Conservation (phyloP, 495 filamentous ascomycete genomes). For the Melanomma pulvis-pyrius region DNA sequence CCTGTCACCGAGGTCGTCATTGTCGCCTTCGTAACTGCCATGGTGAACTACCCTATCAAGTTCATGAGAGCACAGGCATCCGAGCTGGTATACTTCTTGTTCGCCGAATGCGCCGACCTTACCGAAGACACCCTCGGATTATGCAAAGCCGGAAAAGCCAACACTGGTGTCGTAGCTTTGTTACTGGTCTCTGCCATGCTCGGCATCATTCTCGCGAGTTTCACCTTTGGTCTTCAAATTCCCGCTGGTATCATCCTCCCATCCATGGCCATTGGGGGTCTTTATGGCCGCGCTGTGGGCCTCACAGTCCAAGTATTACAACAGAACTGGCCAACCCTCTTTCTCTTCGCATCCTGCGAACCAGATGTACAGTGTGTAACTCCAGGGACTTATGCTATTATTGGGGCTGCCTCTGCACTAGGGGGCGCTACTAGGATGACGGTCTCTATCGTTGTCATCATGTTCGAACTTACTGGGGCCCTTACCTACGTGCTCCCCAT, state of each 20-base stretch:
- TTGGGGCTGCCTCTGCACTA: slow-evolving; percentile 92
- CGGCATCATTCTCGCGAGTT: slow-evolving; percentile 80
- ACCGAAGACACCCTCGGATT: slow-evolving; percentile 83
- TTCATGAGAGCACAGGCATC: slow-evolving; percentile 90
- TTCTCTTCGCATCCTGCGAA: slow-evolving; percentile 79
- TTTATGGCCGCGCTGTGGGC: slow-evolving; percentile 89
- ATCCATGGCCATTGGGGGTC: slow-evolving; percentile 93
- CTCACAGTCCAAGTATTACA: slow-evolving; percentile 91
- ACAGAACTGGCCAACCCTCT: slow-evolving; percentile 69
- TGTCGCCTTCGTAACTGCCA: slow-evolving; percentile 75
- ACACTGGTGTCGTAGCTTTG: slow-evolving; percentile 74
- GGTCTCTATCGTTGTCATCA: slow-evolving; percentile 95
- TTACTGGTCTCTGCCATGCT: slow-evolving; percentile 77
- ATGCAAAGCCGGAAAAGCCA: slow-evolving; percentile 73
- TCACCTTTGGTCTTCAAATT: slow-evolving; percentile 96
- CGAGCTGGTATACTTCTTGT: slow-evolving; percentile 88
- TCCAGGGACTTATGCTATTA: slow-evolving; percentile 93
- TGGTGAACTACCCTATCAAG: slow-evolving; percentile 92
- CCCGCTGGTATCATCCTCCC: slow-evolving; percentile 96
- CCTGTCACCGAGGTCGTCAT: slow-evolving; percentile 76
- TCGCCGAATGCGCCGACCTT: slow-evolving; percentile 81
- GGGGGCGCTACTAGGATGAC: slow-evolving; percentile 99
- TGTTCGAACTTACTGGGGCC: slow-evolving; percentile 97
- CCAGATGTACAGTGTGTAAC: slow-evolving; percentile 90
- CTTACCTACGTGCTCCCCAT: slow-evolving; percentile 96